Percentiles rank a stretch among this genome's conserved stretches.
Conservation (phyloP, 345 rosid species). For the Aegle marmelos region DNA sequence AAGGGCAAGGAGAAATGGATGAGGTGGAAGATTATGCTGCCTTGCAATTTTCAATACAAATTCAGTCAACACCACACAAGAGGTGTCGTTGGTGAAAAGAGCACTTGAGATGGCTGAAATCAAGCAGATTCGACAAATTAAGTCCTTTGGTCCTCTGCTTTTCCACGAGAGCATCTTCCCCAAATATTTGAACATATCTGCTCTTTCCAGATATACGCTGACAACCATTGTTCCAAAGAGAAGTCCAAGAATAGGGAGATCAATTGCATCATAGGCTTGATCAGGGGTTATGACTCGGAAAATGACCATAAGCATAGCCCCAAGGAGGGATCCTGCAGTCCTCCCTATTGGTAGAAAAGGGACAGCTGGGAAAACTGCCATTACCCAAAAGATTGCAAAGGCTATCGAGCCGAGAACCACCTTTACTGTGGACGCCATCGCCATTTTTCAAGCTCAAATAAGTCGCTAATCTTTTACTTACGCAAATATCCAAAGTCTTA, state of each 20-base stretch:
- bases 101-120: conserved; percentile 79
- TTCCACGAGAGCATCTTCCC: conserved; percentile 70
- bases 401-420: conserved; percentile 65
- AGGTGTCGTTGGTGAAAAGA: conserved; percentile 80
- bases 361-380: conserved; percentile 81
- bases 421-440: conserved; percentile 47
- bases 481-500: neutral
- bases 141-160: conserved; percentile 71
- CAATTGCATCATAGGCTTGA: conserved; percentile 76
- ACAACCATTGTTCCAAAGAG: conserved; percentile 92
- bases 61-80: conserved; percentile 78
- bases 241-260: conserved; percentile 81
- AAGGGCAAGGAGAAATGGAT: conserved; percentile 72
- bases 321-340: conserved; percentile 83
- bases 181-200: conserved; percentile 74
- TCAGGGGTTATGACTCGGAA: conserved; percentile 66
- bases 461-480: neutral
- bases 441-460: conserved; percentile 37
- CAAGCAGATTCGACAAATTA: conserved; percentile 63
- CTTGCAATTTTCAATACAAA: conserved; percentile 77
- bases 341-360: conserved; percentile 80
- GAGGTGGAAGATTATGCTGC: conserved; percentile 78
- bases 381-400: conserved; percentile 71
- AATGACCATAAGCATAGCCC: conserved; percentile 85
- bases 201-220: conserved; percentile 73